Percentiles rank a stretch among this genome's conserved stretches.
phyloP scores from a whole-genome alignment of 805 yeast genomes.

The Yamadazyma philogaea region DNA sequence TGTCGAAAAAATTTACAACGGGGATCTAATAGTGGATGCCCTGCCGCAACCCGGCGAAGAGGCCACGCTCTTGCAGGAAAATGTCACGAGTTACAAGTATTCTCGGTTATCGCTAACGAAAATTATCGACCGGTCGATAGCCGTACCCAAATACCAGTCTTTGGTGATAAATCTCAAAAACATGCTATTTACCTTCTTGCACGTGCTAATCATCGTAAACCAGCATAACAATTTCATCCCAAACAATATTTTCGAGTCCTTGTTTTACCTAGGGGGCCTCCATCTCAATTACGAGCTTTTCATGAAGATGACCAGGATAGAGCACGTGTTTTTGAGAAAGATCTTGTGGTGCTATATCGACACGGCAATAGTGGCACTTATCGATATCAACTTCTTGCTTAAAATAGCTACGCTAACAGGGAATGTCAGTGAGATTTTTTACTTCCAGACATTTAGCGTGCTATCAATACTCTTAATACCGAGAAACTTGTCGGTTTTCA shows the following conservation, averaged over 20 bases:
- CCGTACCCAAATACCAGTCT: conserved; percentile 42
- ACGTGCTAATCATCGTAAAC: conserved; percentile 25
- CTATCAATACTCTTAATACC: conserved; percentile 51
- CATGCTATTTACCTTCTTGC: conserved; percentile 19
- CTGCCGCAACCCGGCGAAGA: conserved; percentile 16
- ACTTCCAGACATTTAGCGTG: conserved; percentile 36
- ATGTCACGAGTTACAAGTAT: conserved; percentile 30
- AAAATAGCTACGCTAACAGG: conserved; percentile 17
- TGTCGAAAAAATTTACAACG: conserved; percentile 49
- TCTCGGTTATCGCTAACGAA: conserved; percentile 29
- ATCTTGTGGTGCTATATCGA: conserved; percentile 56
- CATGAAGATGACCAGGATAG: conserved; percentile 42
- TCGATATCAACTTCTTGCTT: conserved; percentile 32
- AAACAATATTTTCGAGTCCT: conserved; percentile 23
- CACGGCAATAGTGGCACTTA: conserved; percentile 36
- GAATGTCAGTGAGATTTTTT: conserved; percentile 14
- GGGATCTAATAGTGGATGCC: conserved; percentile 38
- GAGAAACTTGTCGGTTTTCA: conserved; percentile 47
- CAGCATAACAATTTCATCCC: conserved; percentile 18
- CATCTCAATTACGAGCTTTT: conserved; percentile 49
- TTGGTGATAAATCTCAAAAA: conserved; percentile 35
- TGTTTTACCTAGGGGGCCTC: conserved; percentile 44
- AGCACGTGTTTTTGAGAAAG: conserved; percentile 43
- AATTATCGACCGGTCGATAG: conserved; percentile 27
- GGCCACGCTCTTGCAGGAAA: conserved; percentile 16